Percentiles rank a stretch among this genome's conserved stretches.
Conservation (phyloP, 805 yeast species). For the Groenewaldozyma salmanticensis region DNA sequence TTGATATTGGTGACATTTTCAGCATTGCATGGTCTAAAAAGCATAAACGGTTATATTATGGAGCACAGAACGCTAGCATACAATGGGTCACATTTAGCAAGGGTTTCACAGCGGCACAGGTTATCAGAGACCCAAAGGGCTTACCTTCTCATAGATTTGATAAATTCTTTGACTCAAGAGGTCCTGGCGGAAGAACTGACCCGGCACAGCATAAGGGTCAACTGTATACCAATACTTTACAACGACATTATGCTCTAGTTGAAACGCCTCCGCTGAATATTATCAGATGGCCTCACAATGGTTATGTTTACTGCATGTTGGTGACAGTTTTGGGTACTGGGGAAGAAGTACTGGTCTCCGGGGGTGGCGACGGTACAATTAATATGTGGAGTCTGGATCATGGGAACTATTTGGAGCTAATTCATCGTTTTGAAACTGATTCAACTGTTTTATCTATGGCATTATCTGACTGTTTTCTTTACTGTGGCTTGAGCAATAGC, state of each 20-base stretch:
- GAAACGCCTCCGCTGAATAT: conserved; percentile 59
- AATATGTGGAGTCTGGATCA: conserved; percentile 59
- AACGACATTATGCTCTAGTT: conserved; percentile 13
- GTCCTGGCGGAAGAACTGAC: conserved; percentile 57
- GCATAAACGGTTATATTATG: conserved; percentile 59
- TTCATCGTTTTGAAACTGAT: conserved; percentile 44
- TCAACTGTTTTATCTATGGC: conserved; percentile 60
- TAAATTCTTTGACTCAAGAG: conserved; percentile 81
- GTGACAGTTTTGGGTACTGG: conserved; percentile 18
- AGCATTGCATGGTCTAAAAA: conserved; percentile 61
- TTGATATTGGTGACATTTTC: conserved; percentile 91
- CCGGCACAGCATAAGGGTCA: conserved; percentile 23
- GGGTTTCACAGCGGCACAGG: conserved; percentile 14
- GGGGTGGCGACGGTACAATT: conserved; percentile 89
- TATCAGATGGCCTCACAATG: conserved; percentile 79
- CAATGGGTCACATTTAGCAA: conserved; percentile 49
- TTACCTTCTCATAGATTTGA: conserved; percentile 64
- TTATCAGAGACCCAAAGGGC: conserved; percentile 23
- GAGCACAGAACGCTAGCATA: conserved; percentile 87
- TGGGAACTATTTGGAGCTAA: conserved; percentile 12
- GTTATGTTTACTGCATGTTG: conserved; percentile 71
- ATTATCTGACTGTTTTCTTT: conserved; percentile 52
- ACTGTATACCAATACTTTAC: conserved; percentile 1
- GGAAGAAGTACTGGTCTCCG: conserved; percentile 43
- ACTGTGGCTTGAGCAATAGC: conserved; percentile 75